Conservation (phyloP, 2,329 filamentous ascomycete species). For the Thelonectria rubi region DNA sequence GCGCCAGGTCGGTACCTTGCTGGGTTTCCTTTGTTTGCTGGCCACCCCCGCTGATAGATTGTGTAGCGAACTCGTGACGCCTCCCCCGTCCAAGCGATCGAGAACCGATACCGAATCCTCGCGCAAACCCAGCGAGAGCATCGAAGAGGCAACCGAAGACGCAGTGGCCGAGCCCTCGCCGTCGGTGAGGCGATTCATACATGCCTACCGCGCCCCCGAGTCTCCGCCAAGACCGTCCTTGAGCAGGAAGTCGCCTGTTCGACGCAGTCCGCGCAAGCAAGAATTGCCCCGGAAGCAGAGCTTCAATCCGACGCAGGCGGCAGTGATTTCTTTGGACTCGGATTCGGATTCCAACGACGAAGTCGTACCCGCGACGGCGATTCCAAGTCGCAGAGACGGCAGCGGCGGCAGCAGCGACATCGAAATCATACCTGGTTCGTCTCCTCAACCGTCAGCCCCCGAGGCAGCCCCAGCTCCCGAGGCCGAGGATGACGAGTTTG, state of each 20-base stretch:
- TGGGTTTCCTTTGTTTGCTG: not conserved
- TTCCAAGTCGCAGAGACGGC: not conserved
- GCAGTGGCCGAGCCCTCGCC: slow-evolving; percentile 35
- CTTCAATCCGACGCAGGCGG: slow-evolving; percentile 15
- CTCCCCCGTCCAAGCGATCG: slow-evolving; percentile 52
- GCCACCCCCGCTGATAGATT: slow-evolving; percentile 26
- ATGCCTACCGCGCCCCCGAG: slow-evolving; percentile 16
- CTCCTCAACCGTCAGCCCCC: not conserved
- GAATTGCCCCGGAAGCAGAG: slow-evolving; percentile 7
- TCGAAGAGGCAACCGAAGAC: slow-evolving; percentile 22
- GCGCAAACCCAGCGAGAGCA: slow-evolving; percentile 27
- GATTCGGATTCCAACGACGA: slow-evolving; percentile 46
- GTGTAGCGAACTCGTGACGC: slow-evolving; percentile 47
- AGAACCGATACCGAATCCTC: slow-evolving; percentile 37
- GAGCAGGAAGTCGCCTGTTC: slow-evolving; percentile 1
- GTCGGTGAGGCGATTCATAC: slow-evolving; percentile 29
- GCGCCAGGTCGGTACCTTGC: slow-evolving; percentile 34
- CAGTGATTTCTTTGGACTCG: slow-evolving; percentile 47
- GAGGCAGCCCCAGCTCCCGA: not conserved
- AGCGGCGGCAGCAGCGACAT: slow-evolving; percentile 24
- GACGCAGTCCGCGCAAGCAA: not conserved
- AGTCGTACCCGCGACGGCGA: slow-evolving; percentile 2
- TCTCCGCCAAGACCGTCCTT: slow-evolving; percentile 24
- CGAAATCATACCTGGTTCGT: slow-evolving; percentile 22
- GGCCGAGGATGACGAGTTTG: slow-evolving; percentile 53